phyloP scores from a whole-genome alignment of 495 filamentous ascomycete species.

The Lineolata rhizophorae region DNA sequence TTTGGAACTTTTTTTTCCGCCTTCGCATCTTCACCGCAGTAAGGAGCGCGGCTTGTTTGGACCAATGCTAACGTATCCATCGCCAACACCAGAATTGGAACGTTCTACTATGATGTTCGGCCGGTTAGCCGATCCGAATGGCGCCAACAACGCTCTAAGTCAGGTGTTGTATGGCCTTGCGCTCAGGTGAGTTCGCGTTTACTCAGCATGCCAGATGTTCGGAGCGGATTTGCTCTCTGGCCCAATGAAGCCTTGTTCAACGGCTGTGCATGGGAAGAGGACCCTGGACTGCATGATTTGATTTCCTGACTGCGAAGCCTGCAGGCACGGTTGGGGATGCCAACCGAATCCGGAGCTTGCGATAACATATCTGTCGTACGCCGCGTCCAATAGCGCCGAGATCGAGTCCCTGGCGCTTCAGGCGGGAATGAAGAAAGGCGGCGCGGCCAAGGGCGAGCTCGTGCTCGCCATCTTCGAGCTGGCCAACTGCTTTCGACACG shows the following conservation, averaged over 20 bases:
- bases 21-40: too few species aligned
- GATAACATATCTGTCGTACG: slow-evolving; percentile 62
- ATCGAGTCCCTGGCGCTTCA: slow-evolving; percentile 66
- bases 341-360: slow-evolving; percentile 45
- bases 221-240: slow-evolving; percentile 1
- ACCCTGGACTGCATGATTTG: too few species aligned
- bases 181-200: slow-evolving; percentile 38
- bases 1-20: too few species aligned
- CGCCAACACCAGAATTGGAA: slow-evolving; percentile 34
- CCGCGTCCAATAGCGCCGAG: slow-evolving; percentile 74
- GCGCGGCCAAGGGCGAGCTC: slow-evolving; percentile 87
- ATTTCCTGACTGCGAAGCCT: too few species aligned
- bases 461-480: slow-evolving; percentile 93
- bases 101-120: slow-evolving; percentile 72
- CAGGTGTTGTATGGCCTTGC: slow-evolving; percentile 95
- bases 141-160: slow-evolving; percentile 75
- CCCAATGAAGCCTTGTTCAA: too few species aligned
- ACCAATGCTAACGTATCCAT: neutral
- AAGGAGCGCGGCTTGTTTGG: neutral
- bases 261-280: too few species aligned
- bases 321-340: slow-evolving; percentile 88
- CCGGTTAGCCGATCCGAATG: slow-evolving; percentile 62
- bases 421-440: slow-evolving; percentile 78
- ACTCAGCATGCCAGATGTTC: neutral
- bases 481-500: slow-evolving; percentile 89